phyloP scores from a whole-genome alignment of 768 basidiomycete genomes.

The Bullera alba region DNA sequence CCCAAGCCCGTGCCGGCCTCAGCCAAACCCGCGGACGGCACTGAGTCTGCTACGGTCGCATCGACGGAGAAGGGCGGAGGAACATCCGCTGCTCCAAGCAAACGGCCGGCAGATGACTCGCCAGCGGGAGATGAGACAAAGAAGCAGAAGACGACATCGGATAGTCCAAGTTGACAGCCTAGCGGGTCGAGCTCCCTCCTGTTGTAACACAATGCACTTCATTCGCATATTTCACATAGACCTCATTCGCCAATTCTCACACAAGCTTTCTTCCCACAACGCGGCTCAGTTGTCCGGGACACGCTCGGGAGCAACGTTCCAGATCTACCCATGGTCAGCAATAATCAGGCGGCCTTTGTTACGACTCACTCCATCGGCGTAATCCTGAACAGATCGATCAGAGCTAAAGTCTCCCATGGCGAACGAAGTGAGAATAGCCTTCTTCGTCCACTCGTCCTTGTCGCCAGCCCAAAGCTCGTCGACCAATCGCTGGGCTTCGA shows the following conservation, averaged over 20 bases:
- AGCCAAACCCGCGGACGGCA: background rate
- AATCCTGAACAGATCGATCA: conserved; percentile 84
- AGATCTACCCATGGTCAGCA: conserved; percentile 18
- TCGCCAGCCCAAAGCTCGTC: conserved; percentile 75
- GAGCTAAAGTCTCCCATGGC: conserved; percentile 97
- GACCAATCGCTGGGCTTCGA: conserved; percentile 75
- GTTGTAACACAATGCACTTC: conserved; percentile 8
- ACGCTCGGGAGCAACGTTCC: conserved; percentile 28
- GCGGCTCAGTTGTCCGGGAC: conserved; percentile 24
- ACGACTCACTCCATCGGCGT: conserved; percentile 56
- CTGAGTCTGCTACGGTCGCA: background rate
- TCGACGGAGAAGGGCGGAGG: conserved; percentile 3
- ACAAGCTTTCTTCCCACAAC: background rate
- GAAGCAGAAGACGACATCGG: conserved; percentile 4
- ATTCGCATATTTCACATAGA: background rate
- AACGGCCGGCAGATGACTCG: conserved; percentile 9
- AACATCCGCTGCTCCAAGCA: background rate
- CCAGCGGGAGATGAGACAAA: conserved; percentile 2
- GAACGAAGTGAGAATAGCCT: conserved; percentile 47
- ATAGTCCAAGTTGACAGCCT: too few relatives aligned
- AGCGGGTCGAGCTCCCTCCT: too few relatives aligned
- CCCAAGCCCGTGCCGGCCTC: conserved; percentile 10
- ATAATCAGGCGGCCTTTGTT: background rate
- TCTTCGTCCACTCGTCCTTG: conserved; percentile 81
- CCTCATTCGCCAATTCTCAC: background rate